Evolutionary conservation across 1,284 basidiomycete genomes (phyloP).

Genomic region (Apiotrichum siamense): DNA sequence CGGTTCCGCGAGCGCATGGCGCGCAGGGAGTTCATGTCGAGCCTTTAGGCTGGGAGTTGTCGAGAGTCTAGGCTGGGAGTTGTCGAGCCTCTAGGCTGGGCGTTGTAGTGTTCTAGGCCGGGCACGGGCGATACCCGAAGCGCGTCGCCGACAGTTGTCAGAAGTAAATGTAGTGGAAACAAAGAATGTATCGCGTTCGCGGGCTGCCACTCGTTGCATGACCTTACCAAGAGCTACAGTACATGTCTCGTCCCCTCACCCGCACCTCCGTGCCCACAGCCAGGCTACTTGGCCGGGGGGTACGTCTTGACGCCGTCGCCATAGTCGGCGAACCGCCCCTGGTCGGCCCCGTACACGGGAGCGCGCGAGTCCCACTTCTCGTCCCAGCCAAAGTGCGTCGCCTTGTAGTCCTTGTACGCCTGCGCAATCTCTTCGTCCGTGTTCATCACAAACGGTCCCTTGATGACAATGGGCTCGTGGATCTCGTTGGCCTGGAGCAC

Average conservation of each 20-base stretch:
- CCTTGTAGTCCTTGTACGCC: slow-evolving; percentile 14
- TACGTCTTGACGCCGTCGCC: slow-evolving; percentile 5
- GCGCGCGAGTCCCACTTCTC: neutral
- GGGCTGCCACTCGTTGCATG: too few species aligned
- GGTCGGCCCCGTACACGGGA: neutral
- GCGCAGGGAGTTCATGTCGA: too few species aligned
- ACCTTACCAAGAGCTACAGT: neutral
- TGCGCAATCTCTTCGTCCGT: slow-evolving; percentile 11
- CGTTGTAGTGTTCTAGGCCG: too few species aligned
- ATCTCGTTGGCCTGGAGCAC: slow-evolving; percentile 13
- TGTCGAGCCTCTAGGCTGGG: too few species aligned
- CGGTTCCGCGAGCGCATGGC: neutral
- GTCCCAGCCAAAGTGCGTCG: slow-evolving; percentile 13
- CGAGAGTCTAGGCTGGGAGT: too few species aligned
- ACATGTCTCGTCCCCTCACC: neutral
- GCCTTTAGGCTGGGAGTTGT: too few species aligned
- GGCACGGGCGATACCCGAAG: too few species aligned
- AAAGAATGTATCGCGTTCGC: too few species aligned
- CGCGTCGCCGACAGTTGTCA: too few species aligned
- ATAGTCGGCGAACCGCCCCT: slow-evolving; percentile 1
- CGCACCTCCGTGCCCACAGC: too few species aligned
- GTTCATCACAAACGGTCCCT: slow-evolving; percentile 18
- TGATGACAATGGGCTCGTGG: slow-evolving; percentile 11
- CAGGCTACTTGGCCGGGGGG: neutral
- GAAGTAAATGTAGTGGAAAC: too few species aligned